Base-by-base conservation (phyloP, 352 stramenopile species). In the Phytophthora citrophthora region DNA sequence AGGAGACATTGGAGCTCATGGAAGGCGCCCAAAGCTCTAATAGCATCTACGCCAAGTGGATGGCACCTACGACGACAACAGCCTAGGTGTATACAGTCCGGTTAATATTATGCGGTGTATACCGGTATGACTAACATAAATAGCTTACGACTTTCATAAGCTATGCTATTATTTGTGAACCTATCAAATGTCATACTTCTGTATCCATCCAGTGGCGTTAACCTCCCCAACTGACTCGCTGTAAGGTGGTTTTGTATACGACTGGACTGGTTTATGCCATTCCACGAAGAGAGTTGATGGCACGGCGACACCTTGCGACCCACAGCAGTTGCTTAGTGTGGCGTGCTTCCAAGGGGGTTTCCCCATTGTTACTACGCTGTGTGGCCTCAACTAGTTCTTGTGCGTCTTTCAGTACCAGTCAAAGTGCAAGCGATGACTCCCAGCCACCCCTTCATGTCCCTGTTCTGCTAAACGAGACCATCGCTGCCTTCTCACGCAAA, bases 381-480 rank as follows among this genome's bases (percentile, higher is more conserved):
- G 9, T 39, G 20, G 49, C 51, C 27, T 61, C 49, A 8, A 18
- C 5, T 18, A 29, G 38, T 1, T 54, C 43, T 56, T 61, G 39
- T 26, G 41, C 41, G 34, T 64, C 23, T 13, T 29, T 18, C 23
- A 38, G 48, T 45, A 39, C 29, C 47, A 54, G 10, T 59, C 11
- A 3, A 29, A 41, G 24, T 32, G 39, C n/a, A 23, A 63, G 15
- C 10, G 39, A 65, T 24, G 46, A 2, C 18, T 47, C 36, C 3
- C 27, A 68, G 41, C 23, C 40, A 46, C 67, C 66, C 4, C 57
- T 70, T 29, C 83, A 92, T 51, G 56, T 92, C 4, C 83, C 83
- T 2, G 83, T 92, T 48, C 64, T 92, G 8, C 62, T 89, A 4
- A 47, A 85, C 1, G 81, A 90, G 68, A 85, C 79, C 15, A 46